Conservation (phyloP, 768 basidiomycete species). For the Naganishia friedmannii region DNA sequence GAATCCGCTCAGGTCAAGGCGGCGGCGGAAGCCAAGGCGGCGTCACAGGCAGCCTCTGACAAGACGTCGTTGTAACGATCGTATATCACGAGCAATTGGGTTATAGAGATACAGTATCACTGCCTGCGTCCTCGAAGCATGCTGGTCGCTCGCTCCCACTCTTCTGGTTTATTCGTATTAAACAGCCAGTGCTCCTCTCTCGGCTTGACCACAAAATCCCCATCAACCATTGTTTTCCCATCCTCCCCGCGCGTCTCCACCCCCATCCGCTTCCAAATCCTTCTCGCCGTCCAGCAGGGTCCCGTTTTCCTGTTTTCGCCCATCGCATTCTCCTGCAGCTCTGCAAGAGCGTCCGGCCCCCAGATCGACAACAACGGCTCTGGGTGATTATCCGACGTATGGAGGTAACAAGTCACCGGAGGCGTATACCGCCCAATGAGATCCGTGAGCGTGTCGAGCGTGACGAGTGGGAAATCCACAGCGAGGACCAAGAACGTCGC, state of each 20-base stretch:
- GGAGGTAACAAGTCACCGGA: conserved; percentile 36
- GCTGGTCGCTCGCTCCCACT: conserved; percentile 32
- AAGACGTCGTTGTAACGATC: not conserved
- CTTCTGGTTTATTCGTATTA: conserved; percentile 37
- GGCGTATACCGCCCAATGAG: conserved; percentile 24
- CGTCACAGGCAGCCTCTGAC: conserved; percentile 1
- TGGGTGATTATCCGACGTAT: conserved; percentile 35
- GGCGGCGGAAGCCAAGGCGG: conserved; percentile 9
- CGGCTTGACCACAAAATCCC: conserved; percentile 28
- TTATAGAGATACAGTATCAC: conserved; percentile 4
- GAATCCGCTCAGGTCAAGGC: conserved; percentile 26
- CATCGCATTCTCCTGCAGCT: conserved; percentile 30
- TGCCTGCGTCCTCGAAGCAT: not conserved
- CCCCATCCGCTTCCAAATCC: conserved; percentile 28
- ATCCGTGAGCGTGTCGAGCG: conserved; percentile 23
- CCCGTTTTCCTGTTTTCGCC: conserved; percentile 32
- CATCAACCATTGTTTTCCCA: conserved; percentile 23
- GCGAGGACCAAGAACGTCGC: conserved; percentile 32
- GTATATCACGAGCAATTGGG: too few species aligned
- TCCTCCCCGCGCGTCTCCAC: conserved; percentile 21
- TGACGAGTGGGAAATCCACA: conserved; percentile 36
- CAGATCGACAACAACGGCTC: conserved; percentile 38
- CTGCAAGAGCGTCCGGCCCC: conserved; percentile 32
- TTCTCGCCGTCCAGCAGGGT: conserved; percentile 35
- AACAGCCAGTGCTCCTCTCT: conserved; percentile 28